Evolutionary conservation across 2,329 filamentous ascomycete species (phyloP).

Genomic region (Cordyceps pruinosa): DNA sequence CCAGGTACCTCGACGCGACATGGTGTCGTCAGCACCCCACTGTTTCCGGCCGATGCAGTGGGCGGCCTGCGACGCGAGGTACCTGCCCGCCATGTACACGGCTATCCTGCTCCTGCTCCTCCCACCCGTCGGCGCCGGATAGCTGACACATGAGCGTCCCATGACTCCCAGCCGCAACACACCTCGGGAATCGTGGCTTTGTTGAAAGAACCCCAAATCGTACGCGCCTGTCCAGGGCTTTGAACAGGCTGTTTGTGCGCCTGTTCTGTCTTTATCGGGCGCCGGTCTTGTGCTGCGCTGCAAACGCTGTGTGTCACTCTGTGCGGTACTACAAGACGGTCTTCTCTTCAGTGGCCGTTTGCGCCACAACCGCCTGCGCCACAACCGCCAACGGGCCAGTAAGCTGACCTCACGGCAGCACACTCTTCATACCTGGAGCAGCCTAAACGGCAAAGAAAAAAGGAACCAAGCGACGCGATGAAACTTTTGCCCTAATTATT

Average conservation of each 20-base stretch:
- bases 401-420: conserved; percentile 6
- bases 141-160: conserved; percentile 9
- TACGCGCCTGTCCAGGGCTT: too few relatives aligned
- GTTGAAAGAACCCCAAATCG: too few relatives aligned
- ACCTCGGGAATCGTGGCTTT: background rate
- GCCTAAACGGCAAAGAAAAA: background rate
- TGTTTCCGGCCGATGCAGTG: conserved; percentile 10
- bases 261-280: background rate
- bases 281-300: background rate
- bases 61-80: background rate
- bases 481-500: conserved; percentile 9
- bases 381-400: background rate
- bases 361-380: background rate
- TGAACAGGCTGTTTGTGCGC: background rate
- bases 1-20: conserved; percentile 4
- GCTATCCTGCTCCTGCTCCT: background rate
- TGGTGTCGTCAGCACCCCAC: conserved; percentile 12
- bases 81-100: background rate
- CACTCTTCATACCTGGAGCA: background rate
- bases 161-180: conserved; percentile 8
- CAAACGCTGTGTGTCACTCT: background rate
- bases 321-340: background rate
- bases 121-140: background rate
- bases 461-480: background rate
- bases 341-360: background rate